Percentiles rank a stretch among this genome's conserved stretches.
Conservation (phyloP, 805 yeast genomes). For the Nakazawaea sp. region DNA sequence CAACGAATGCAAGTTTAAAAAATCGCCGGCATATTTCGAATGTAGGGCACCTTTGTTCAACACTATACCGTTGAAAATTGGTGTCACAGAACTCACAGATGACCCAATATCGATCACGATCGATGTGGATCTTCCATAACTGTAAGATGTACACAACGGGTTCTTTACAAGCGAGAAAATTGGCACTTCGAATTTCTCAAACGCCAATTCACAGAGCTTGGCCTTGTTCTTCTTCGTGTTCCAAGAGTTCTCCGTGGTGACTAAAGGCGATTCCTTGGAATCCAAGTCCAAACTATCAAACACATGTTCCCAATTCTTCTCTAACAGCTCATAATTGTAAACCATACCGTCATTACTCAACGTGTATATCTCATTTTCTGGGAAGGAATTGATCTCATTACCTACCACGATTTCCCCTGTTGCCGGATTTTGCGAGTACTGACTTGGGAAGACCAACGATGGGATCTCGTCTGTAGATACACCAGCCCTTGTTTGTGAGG, state of each 20-base stretch:
- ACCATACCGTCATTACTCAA: conserved; percentile 56
- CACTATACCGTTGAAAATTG: conserved; percentile 69
- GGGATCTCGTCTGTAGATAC: conserved; percentile 62
- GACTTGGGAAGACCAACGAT: conserved; percentile 46
- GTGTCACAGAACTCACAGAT: conserved; percentile 63
- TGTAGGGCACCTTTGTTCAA: conserved; percentile 58
- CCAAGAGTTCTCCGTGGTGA: conserved; percentile 56
- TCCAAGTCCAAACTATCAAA: conserved; percentile 45
- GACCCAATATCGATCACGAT: conserved; percentile 79
- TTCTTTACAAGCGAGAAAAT: conserved; percentile 67
- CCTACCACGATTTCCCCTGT: conserved; percentile 34
- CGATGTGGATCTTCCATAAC: conserved; percentile 73
- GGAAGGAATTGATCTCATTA: conserved; percentile 39
- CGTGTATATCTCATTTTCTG: conserved; percentile 47
- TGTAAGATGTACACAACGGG: conserved; percentile 72
- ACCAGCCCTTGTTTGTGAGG: conserved; percentile 62
- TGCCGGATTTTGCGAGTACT: conserved; percentile 35
- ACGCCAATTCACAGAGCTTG: conserved; percentile 62
- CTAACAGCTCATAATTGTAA: conserved; percentile 68
- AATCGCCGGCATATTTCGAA: conserved; percentile 81
- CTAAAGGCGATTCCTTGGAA: conserved; percentile 59
- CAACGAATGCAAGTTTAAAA: conserved; percentile 57
- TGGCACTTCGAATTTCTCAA: conserved; percentile 70
- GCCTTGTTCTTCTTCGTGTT: conserved; percentile 50
- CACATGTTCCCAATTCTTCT: conserved; percentile 61